phyloP scores from a whole-genome alignment of 1,284 basidiomycete genomes.

The Trichosporon asahii region DNA sequence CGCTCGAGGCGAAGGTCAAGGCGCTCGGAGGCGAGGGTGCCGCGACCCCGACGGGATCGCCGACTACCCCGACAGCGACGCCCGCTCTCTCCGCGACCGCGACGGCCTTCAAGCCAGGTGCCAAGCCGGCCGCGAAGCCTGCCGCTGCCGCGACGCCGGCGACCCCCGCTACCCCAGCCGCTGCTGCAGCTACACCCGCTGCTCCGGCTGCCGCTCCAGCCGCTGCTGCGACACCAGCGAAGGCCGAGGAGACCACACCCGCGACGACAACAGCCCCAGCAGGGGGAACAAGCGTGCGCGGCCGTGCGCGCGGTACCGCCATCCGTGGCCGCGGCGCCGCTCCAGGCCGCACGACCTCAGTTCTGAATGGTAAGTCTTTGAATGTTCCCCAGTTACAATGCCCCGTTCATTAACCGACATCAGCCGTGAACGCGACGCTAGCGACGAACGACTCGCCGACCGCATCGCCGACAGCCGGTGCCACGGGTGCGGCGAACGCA shows the following conservation, averaged over 20 bases:
- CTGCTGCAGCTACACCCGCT: not conserved
- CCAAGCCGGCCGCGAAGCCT: constrained; percentile 13
- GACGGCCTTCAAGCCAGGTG: constrained; percentile 9
- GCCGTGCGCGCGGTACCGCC: constrained; percentile 13
- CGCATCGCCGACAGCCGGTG: not conserved
- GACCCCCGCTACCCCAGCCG: constrained; percentile 6
- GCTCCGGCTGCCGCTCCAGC: constrained; percentile 9
- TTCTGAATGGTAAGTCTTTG: constrained; percentile 11
- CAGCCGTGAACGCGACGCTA: constrained; percentile 46
- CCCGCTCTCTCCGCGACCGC: constrained; percentile 10
- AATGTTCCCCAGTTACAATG: not conserved
- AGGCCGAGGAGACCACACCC: constrained; percentile 3
- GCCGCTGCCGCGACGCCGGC: constrained; percentile 6
- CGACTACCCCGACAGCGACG: constrained; percentile 16
- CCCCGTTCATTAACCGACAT: constrained; percentile 14
- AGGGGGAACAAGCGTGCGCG: constrained; percentile 3
- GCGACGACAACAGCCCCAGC: constrained; percentile 11
- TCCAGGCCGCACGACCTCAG: constrained; percentile 11
- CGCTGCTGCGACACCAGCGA: constrained; percentile 5
- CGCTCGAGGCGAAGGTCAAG: constrained; percentile 38
- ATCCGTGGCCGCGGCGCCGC: constrained; percentile 17
- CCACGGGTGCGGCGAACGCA: not conserved
- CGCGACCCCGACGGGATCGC: constrained; percentile 8
- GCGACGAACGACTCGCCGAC: constrained; percentile 13
- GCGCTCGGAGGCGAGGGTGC: constrained; percentile 24